A percentile compares a stretch with the other conserved stretches of the same genome.
Evolutionary conservation across 1,284 basidiomycete genomes (phyloP).

Genomic region (Marasmius oreades): DNA sequence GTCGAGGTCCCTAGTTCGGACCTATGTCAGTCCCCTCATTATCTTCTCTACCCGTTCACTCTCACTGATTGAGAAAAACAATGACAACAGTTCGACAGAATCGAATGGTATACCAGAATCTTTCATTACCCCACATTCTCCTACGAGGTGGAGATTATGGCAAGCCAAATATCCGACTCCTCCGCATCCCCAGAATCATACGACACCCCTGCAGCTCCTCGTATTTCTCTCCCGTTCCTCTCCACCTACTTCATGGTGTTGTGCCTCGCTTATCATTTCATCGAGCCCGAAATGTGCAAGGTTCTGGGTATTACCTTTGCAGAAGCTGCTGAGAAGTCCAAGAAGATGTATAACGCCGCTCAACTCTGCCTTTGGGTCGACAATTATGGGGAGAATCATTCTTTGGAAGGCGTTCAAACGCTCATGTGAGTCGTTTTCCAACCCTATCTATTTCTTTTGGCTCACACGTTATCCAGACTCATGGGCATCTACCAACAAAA

Average conservation of each 20-base stretch:
- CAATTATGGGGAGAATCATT: slow-evolving; percentile 22
- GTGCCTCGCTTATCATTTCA: slow-evolving; percentile 22
- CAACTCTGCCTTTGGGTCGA: slow-evolving; percentile 22
- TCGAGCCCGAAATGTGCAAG: slow-evolving; percentile 18
- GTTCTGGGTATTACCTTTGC: slow-evolving; percentile 14
- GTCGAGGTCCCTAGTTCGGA: slow-evolving; percentile 15
- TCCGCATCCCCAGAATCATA: not conserved
- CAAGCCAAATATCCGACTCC: not conserved
- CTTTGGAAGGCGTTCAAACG: slow-evolving; percentile 21
- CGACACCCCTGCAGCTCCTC: slow-evolving; percentile 7
- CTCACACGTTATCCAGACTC: slow-evolving; percentile 12
- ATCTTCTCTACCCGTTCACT: not conserved
- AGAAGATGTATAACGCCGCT: slow-evolving; percentile 23
- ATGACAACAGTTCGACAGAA: slow-evolving; percentile 18
- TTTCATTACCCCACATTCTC: slow-evolving; percentile 19
- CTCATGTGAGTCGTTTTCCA: slow-evolving; percentile 17
- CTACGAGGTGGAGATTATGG: slow-evolving; percentile 7
- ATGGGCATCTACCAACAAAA: slow-evolving; percentile 26
- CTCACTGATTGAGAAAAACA: not conserved
- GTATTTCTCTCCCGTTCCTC: slow-evolving; percentile 17
- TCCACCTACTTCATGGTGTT: slow-evolving; percentile 22
- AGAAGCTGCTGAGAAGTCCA: slow-evolving; percentile 15
- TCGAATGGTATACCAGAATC: slow-evolving; percentile 24
- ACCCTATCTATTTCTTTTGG: not conserved
- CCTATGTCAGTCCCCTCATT: slow-evolving; percentile 15